These are phyloP conservation scores for Medicago arabica DNA, from an alignment of 306 rosid species.

Conservation along the genomic window DNA sequence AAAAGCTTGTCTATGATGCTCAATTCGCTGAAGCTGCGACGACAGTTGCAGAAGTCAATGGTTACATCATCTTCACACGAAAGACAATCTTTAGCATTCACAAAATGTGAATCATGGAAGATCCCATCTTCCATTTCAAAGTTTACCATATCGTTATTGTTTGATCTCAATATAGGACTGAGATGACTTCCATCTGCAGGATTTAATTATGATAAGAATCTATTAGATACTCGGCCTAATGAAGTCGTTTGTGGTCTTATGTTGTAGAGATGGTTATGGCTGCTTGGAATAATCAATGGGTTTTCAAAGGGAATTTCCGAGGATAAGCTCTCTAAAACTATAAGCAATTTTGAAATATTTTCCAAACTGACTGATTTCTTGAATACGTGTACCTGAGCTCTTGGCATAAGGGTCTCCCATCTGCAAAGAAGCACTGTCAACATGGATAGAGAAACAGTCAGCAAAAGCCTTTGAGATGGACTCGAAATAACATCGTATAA, in stretches of 20 bases:
- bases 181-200: too few species aligned
- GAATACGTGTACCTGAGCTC: too few species aligned
- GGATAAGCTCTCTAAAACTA: too few species aligned
- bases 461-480: too few species aligned
- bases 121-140: slow-evolving; percentile 62
- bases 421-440: too few species aligned
- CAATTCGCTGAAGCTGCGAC: slow-evolving; percentile 84
- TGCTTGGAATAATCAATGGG: slow-evolving; percentile 57
- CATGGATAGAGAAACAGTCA: too few species aligned
- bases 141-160: slow-evolving; percentile 53
- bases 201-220: too few species aligned
- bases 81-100: slow-evolving; percentile 52
- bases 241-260: slow-evolving; percentile 60
- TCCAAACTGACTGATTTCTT: too few species aligned
- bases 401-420: too few species aligned
- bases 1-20: slow-evolving; percentile 69
- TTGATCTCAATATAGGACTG: slow-evolving; percentile 56
- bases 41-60: slow-evolving; percentile 81
- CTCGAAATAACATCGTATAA: too few species aligned
- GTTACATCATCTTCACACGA: slow-evolving; percentile 65
- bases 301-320: slow-evolving; percentile 65
- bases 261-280: slow-evolving; percentile 54
- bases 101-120: slow-evolving; percentile 60
- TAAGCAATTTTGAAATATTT: too few species aligned
- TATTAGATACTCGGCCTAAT: slow-evolving; percentile 50